Percentiles rank a stretch among this genome's conserved stretches.
Evolutionary conservation across 192 early-diverging fungal genomes (phyloP).

Genomic region (Backusella morwellensis): DNA sequence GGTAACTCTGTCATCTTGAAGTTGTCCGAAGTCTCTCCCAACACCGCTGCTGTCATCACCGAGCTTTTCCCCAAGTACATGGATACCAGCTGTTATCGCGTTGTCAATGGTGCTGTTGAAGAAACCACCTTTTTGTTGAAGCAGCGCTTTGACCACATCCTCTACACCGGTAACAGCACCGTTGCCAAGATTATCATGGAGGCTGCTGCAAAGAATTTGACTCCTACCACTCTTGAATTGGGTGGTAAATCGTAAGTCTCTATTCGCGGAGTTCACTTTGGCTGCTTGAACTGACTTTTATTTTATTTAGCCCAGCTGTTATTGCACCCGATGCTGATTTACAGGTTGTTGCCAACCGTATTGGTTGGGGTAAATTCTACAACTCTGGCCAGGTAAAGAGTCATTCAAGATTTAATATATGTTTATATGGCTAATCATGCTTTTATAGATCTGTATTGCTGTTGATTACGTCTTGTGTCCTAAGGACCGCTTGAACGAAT

Average conservation of each 20-base stretch:
- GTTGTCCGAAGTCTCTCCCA: slow-evolving; percentile 79
- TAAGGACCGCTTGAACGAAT: slow-evolving; percentile 39
- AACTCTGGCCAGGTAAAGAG: slow-evolving; percentile 80
- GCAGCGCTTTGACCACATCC: slow-evolving; percentile 85
- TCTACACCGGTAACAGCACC: slow-evolving; percentile 83
- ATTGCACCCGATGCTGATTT: slow-evolving; percentile 69
- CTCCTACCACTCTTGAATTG: slow-evolving; percentile 89
- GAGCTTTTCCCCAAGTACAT: slow-evolving; percentile 75
- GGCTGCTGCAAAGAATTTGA: slow-evolving; percentile 84
- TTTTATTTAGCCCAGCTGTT: slow-evolving; percentile 53
- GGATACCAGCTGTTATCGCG: slow-evolving; percentile 61
- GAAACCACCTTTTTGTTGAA: slow-evolving; percentile 78
- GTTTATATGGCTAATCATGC: not conserved
- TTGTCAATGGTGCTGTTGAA: slow-evolving; percentile 76
- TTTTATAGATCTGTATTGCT: slow-evolving; percentile 67
- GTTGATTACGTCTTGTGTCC: slow-evolving; percentile 74
- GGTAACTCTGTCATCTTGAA: slow-evolving; percentile 82
- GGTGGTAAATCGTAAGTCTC: slow-evolving; percentile 78
- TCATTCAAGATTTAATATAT: not conserved
- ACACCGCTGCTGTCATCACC: slow-evolving; percentile 64
- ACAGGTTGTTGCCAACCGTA: slow-evolving; percentile 60
- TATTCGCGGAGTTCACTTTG: not conserved
- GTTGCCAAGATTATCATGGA: slow-evolving; percentile 82
- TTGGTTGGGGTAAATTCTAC: slow-evolving; percentile 78
- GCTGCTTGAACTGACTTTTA: not conserved